Conservation (phyloP, 2,329 filamentous ascomycete species). For the Penicillium freii region DNA sequence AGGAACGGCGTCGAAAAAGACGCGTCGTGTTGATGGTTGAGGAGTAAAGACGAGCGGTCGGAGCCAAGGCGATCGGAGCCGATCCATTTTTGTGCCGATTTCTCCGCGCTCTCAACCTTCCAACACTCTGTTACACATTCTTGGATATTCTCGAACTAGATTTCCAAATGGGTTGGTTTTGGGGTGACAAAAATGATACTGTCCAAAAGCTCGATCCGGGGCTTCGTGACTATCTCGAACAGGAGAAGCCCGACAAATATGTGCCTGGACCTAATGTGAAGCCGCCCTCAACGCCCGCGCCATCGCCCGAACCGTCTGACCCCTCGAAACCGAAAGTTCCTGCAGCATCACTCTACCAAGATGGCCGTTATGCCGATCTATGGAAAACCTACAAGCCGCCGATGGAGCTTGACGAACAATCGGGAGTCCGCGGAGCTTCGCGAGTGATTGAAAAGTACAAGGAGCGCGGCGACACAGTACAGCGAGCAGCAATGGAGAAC, state of each 20-base stretch:
- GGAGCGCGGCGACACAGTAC: conserved; percentile 73
- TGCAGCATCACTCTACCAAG: conserved; percentile 60
- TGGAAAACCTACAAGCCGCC: conserved; percentile 89
- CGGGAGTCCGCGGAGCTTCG: conserved; percentile 75
- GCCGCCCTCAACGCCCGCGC: conserved; percentile 22
- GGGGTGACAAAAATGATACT: conserved; percentile 60
- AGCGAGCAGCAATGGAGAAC: conserved; percentile 83
- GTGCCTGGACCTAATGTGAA: conserved; percentile 35
- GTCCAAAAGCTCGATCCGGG: conserved; percentile 76
- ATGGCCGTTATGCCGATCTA: conserved; percentile 76
- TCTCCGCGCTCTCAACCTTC: conserved; percentile 19
- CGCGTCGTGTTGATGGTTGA: conserved; percentile 32
- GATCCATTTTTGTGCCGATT: conserved; percentile 30
- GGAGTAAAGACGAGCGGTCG: conserved; percentile 21
- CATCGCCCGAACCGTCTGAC: conserved; percentile 23
- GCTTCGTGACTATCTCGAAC: conserved; percentile 78
- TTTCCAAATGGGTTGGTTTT: conserved; percentile 62
- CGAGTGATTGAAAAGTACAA: conserved; percentile 82
- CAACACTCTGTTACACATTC: background rate
- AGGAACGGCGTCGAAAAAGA: conserved; percentile 35
- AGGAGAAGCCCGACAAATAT: conserved; percentile 76
- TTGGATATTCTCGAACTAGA: background rate
- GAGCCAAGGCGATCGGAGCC: conserved; percentile 17
- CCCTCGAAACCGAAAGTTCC: conserved; percentile 37
- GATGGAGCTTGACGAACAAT: conserved; percentile 61